These are phyloP conservation scores for Tetracladium maxilliforme DNA, from an alignment of 2,329 filamentous ascomycete species.

Conservation along the genomic window DNA sequence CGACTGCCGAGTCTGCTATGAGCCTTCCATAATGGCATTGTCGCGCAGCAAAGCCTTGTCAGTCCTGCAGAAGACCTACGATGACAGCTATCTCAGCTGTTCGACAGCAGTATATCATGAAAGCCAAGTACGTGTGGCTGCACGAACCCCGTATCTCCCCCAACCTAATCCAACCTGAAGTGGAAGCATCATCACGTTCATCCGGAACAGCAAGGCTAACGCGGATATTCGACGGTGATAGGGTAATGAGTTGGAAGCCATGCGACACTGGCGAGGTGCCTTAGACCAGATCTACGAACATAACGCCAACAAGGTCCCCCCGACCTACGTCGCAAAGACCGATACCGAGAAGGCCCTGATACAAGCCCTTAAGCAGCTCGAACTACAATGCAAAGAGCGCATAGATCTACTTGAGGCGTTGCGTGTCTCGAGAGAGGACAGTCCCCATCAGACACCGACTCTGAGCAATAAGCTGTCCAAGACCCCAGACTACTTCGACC, in stretches of 20 bases:
- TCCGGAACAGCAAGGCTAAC: background rate
- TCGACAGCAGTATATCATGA: conserved; percentile 96
- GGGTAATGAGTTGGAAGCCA: conserved; percentile 84
- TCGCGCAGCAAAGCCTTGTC: conserved; percentile 47
- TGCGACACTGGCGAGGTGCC: conserved; percentile 79
- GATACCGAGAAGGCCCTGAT: conserved; percentile 75
- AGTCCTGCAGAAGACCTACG: conserved; percentile 90
- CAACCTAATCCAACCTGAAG: background rate
- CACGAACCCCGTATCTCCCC: background rate
- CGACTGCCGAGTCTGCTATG: background rate
- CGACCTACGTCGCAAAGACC: conserved; percentile 53
- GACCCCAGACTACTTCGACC: conserved; percentile 12
- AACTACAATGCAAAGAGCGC: conserved; percentile 84
- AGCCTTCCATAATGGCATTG: conserved; percentile 9
- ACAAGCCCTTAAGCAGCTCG: conserved; percentile 68
- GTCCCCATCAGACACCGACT: conserved; percentile 5
- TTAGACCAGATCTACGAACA: conserved; percentile 82
- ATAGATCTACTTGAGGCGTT: conserved; percentile 79
- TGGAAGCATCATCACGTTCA: background rate
- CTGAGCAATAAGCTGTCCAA: conserved; percentile 14
- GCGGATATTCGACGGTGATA: conserved; percentile 19
- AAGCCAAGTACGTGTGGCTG: conserved; percentile 48
- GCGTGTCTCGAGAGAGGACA: conserved; percentile 43
- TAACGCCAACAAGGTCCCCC: conserved; percentile 59
- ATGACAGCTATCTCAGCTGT: conserved; percentile 88